Evolutionary conservation across 306 rosid species (phyloP), one percentile per base, ranked within the genome.

Genomic region (Prunus kanzakura): DNA sequence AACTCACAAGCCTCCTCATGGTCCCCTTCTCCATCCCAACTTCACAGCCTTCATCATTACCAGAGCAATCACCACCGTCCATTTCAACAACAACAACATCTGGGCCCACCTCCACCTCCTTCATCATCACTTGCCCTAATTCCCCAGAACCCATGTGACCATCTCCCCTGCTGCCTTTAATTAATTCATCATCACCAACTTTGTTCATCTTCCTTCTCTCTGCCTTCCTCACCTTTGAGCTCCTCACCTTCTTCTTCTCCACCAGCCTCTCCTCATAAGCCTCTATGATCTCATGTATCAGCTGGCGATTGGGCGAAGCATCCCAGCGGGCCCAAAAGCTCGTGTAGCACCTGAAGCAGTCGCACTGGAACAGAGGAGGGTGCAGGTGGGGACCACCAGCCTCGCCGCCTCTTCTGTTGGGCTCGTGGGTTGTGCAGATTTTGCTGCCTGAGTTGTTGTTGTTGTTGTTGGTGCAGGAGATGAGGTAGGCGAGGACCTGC

Each of bases 301-400:
- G 74, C 64, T 79, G 74, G 29, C 81, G 86, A 50, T 76, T 75
- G 0, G 73, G 74, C 15, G 86, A 83, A n/a, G 86, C 77, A 56
- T 83, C 82, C 86, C 86, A 83, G 8, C 83, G 73, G 19, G 86
- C 86, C 86, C 86, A 83, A 15, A 83, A 79, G 32, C 78, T 70
- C 67, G 43, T 74, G 45, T 83, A 83, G 64, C 86, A 83, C 54
- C 80, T 41, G 30, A 83, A 83, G 69, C 86, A 83, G 38, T 70
- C 76, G 32, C 86, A 83, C 30, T 78, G 49, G 63, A 74, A 64
- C 29, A 41, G 61, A 0, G 79, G 77, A 38, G 35, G 51, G 49
- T 69, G 68, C 18, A 1, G 10, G 27, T 16, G n/a, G 1, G 9
- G 20, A 10, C 51, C 64, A 30, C 47, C 45, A 11, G 6, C 62